Conservation (phyloP, 306 rosid species). For the Sechiopsis laciniata region DNA sequence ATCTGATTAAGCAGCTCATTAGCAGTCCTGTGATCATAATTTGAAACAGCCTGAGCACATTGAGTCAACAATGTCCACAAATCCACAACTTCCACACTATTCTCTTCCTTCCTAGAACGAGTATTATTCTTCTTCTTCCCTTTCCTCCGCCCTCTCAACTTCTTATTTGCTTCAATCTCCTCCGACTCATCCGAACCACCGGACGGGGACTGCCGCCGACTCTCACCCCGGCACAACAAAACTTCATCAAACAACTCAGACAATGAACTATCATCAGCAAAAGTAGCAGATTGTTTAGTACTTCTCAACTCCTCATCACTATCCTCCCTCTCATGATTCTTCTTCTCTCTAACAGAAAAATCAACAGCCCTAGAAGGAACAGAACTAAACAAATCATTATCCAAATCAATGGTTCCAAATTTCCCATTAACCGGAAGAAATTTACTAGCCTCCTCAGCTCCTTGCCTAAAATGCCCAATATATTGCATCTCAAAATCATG, state of each 20-base stretch:
- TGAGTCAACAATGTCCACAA: conserved; percentile 33
- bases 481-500: conserved; percentile 29
- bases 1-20: conserved; percentile 27
- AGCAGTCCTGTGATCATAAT: conserved; percentile 26
- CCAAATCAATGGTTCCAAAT: conserved; percentile 19
- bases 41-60: conserved; percentile 37
- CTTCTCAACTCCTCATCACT: conserved; percentile 27
- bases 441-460: conserved; percentile 10
- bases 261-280: conserved; percentile 28
- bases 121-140: conserved; percentile 2
- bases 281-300: conserved; percentile 29
- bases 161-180: conserved; percentile 15
- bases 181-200: conserved; percentile 4
- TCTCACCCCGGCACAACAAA: conserved; percentile 20
- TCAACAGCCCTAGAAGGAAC: conserved; percentile 3
- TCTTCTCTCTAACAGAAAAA: conserved; percentile 26
- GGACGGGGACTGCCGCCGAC: conserved; percentile 10
- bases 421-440: conserved; percentile 20
- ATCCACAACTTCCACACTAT: conserved; percentile 27
- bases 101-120: conserved; percentile 15
- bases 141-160: conserved; percentile 23
- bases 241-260: conserved; percentile 34
- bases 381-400: neutral
- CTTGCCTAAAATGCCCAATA: conserved; percentile 15
- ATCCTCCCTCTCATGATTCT: conserved; percentile 24